A percentile compares a stretch with the other conserved stretches of the same genome.
phyloP scores from a whole-genome alignment of 2,329 filamentous ascomycete species.

The Nigrospora oryzae region DNA sequence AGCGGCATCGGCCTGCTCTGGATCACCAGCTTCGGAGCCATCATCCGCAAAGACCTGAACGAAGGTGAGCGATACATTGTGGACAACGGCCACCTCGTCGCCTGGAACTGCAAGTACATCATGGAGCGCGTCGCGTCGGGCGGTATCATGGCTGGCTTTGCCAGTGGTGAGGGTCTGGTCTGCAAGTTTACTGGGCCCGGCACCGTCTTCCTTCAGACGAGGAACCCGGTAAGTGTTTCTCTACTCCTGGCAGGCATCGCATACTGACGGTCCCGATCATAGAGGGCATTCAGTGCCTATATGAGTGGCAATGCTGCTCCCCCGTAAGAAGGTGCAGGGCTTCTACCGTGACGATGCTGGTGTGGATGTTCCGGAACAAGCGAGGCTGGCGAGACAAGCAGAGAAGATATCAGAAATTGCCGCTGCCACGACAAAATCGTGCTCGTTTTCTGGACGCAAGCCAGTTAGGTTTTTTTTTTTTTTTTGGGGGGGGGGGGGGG shows the following conservation, averaged over 20 bases:
- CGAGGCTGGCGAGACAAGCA: no score
- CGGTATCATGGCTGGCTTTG: constrained; percentile 81
- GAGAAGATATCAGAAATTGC: no score
- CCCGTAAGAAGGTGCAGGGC: constrained; percentile 9
- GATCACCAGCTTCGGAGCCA: constrained; percentile 89
- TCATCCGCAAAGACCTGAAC: constrained; percentile 77
- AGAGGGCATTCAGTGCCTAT: constrained; percentile 45
- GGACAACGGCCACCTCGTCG: constrained; percentile 87
- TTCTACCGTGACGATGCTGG: neutral
- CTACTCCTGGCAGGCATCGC: neutral
- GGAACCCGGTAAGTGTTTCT: constrained; percentile 58
- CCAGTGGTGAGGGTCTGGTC: constrained; percentile 78
- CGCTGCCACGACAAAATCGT: no score
- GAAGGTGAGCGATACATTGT: constrained; percentile 83
- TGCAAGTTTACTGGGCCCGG: constrained; percentile 93
- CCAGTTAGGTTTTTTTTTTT: no score
- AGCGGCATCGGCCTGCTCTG: constrained; percentile 74
- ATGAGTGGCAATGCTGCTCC: constrained; percentile 37
- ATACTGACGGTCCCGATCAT: constrained; percentile 5
- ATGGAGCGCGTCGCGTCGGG: constrained; percentile 86
- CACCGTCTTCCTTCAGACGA: constrained; percentile 85
- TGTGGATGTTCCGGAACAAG: no score
- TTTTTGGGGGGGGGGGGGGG: no score
- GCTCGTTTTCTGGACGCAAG: no score
- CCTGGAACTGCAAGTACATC: constrained; percentile 93